These are phyloP conservation scores for Primulina huaijiensis DNA, from an alignment of 257 asterid genomes.

Conservation along the genomic window DNA sequence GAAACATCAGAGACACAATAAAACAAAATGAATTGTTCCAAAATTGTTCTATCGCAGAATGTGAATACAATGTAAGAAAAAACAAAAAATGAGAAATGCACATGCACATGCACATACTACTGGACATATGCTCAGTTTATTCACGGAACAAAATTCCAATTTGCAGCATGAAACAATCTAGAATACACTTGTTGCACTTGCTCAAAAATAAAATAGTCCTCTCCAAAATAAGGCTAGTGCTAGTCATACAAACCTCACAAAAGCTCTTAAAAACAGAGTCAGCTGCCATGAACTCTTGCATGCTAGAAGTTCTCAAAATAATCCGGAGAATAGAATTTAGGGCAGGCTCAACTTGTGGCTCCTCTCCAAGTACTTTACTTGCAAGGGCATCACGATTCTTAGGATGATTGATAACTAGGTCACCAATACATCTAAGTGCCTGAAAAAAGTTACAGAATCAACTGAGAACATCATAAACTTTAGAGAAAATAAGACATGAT, in stretches of 20 bases:
- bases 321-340: slow-evolving; percentile 75
- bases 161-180: background rate
- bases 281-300: slow-evolving; percentile 82
- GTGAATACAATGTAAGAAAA: background rate
- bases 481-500: slow-evolving; percentile 9
- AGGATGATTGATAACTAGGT: slow-evolving; percentile 61
- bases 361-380: slow-evolving; percentile 81
- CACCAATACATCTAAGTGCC: slow-evolving; percentile 90
- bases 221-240: slow-evolving; percentile 23
- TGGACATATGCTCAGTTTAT: background rate
- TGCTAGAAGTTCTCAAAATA: slow-evolving; percentile 73
- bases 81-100: background rate
- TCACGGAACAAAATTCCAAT: background rate
- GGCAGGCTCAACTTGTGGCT: slow-evolving; percentile 77
- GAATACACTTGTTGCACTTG: background rate
- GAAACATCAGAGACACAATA: slow-evolving; percentile 12
- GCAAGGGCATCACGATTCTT: slow-evolving; percentile 81
- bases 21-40: background rate
- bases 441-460: slow-evolving; percentile 30
- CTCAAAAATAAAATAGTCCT: slow-evolving; percentile 1
- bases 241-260: slow-evolving; percentile 72
- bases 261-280: slow-evolving; percentile 79
- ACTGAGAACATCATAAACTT: slow-evolving; percentile 19
- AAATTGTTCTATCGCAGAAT: slow-evolving; percentile 2
- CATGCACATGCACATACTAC: too few relatives aligned